Percentiles rank a stretch among this genome's conserved stretches.
phyloP scores from a whole-genome alignment of 208 protist genomes.

The Angomonas ambiguus region DNA sequence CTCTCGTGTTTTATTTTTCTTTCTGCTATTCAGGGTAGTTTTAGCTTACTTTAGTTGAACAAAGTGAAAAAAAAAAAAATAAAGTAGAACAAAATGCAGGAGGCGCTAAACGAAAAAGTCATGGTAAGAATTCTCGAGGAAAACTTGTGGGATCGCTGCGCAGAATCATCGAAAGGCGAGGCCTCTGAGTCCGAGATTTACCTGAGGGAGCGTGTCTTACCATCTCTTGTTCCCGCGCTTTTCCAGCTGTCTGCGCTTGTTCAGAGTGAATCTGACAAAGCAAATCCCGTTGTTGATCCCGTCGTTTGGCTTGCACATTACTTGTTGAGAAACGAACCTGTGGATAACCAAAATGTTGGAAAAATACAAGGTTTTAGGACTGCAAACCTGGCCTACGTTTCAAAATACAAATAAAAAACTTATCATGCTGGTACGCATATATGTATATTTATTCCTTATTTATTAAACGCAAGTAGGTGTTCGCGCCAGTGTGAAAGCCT shows the following conservation, averaged over 20 bases:
- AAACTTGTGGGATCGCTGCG: constrained; percentile 37
- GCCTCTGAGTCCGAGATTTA: constrained; percentile 38
- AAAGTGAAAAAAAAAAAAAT: not conserved
- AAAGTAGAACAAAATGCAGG: constrained; percentile 15
- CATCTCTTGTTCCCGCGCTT: constrained; percentile 66
- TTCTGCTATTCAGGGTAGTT: too few species aligned
- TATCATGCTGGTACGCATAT: not conserved
- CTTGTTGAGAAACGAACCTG: constrained; percentile 65
- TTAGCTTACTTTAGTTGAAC: too few species aligned
- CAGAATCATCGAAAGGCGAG: constrained; percentile 13
- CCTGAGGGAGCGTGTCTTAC: constrained; percentile 64
- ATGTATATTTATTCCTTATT: too few species aligned
- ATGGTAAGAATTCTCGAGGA: constrained; percentile 72
- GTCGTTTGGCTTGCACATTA: constrained; percentile 78
- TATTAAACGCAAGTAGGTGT: too few species aligned
- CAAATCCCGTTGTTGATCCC: constrained; percentile 35
- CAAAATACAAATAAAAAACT: constrained; percentile 27
- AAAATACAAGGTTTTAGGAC: constrained; percentile 46
- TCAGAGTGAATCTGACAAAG: constrained; percentile 10
- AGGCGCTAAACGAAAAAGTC: constrained; percentile 24
- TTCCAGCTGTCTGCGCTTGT: constrained; percentile 46
- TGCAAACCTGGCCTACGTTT: constrained; percentile 39
- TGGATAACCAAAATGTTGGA: constrained; percentile 32
- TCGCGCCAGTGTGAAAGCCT: too few species aligned
- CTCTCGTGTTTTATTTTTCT: too few species aligned